A percentile compares a stretch with the other conserved stretches of the same genome.
Evolutionary conservation across 768 basidiomycete species (phyloP).

Genomic region (Tylopilus plumbeoviolaceoides): DNA sequence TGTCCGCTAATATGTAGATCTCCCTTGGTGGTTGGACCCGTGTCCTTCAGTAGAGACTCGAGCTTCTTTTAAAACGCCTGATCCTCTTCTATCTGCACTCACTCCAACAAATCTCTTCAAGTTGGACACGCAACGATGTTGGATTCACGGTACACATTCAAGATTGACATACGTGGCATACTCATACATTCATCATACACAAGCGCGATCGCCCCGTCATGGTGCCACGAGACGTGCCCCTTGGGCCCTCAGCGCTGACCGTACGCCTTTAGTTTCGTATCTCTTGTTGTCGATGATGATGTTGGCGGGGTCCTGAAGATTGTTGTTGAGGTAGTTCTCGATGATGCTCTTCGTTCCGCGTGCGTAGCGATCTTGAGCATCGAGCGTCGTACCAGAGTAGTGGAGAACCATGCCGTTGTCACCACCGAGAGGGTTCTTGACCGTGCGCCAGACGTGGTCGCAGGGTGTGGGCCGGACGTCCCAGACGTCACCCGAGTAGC

Average conservation of each 20-base stretch:
- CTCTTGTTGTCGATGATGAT: constrained; percentile 70
- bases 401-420: constrained; percentile 91
- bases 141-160: not conserved
- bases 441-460: constrained; percentile 82
- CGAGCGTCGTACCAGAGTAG: constrained; percentile 85
- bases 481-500: constrained; percentile 67
- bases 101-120: too few relatives aligned
- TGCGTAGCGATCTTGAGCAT: constrained; percentile 87
- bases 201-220: not conserved
- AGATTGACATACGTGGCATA: not conserved
- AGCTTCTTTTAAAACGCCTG: too few relatives aligned
- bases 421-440: constrained; percentile 75
- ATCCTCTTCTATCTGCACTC: too few relatives aligned
- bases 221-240: not conserved
- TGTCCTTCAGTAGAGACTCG: too few relatives aligned
- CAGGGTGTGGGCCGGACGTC: constrained; percentile 82
- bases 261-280: constrained; percentile 47
- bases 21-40: not conserved
- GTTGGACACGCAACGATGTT: not conserved
- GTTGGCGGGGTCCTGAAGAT: constrained; percentile 72
- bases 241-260: constrained; percentile 16
- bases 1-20: not conserved
- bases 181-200: not conserved
- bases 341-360: constrained; percentile 66
- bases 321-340: constrained; percentile 59